Base-by-base conservation (phyloP, 306 rosid genomes). In the Abrus pulchellus region DNA sequence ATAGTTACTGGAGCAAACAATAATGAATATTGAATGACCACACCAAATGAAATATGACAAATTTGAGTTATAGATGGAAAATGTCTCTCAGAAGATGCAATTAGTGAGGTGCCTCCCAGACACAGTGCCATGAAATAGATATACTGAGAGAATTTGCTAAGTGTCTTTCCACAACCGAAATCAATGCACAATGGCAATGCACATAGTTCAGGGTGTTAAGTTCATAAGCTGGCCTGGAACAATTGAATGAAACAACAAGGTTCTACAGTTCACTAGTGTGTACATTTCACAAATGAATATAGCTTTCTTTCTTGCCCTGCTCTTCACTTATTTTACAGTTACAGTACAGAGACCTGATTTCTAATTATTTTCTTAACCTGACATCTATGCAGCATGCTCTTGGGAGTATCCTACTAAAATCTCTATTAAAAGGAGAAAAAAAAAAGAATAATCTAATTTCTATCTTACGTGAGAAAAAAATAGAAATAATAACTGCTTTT, bases 301-400 rank as follows among this genome's bases (percentile, higher is more conserved):
- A 62, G 30, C 47, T 80, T 80, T 82, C 94, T 83, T 83, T 20
- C 82, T 84, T 13, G 56, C 57, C 88, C 91, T 86, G 80, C 55
- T 76, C 77, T 76, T 84, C 74, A 73, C 65, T 79, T 73, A 88
- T 81, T 33, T 67, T 88, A 92, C 92, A 90, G 73, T 88, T 94
- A 82, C 88, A 86, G 67, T 83, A 70, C 63, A 53, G 40, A 66
- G 83, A 80, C 90, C 88, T 86, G 84, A 74, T 79, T 72, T 79
- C 92, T 89, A 89, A 53, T 83, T 85, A 83, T 83, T 82, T 84
- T 81, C 92, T 90, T 78, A 86, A 85, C 78, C 90, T 88, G 87
- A 82, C 20, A 77, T 54, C 93, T 92, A 87, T 90, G 92, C 97
- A 89, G 80, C 76, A 71, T 70, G 76, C 79, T 72, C 76, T 40